phyloP scores from a whole-genome alignment of 2,329 filamentous ascomycete species.

The Botrytis galanthina region DNA sequence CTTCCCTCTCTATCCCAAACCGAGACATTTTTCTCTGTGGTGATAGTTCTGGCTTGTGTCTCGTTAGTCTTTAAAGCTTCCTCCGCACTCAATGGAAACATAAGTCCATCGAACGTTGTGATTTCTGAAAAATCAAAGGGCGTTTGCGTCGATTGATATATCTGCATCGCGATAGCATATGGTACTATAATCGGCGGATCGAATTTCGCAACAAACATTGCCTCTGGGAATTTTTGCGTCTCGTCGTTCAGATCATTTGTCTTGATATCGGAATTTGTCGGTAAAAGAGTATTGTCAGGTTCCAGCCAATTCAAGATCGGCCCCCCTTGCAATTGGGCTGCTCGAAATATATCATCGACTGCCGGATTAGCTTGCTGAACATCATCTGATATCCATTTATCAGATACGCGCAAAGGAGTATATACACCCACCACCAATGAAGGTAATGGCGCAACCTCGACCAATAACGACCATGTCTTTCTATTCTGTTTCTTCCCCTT shows the following conservation, averaged over 20 bases:
- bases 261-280: conserved; percentile 43
- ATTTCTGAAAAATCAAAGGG: conserved; percentile 56
- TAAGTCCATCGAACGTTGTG: conserved; percentile 50
- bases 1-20: conserved; percentile 38
- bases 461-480: conserved; percentile 63
- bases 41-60: conserved; percentile 49
- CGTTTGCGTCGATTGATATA: conserved; percentile 58
- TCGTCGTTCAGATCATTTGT: conserved; percentile 55
- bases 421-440: conserved; percentile 41
- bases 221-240: conserved; percentile 62
- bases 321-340: conserved; percentile 34
- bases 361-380: conserved; percentile 57
- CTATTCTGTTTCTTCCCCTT: conserved; percentile 34
- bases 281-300: conserved; percentile 61
- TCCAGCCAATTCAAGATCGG: conserved; percentile 68
- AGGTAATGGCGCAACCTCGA: conserved; percentile 59
- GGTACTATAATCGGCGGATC: conserved; percentile 73
- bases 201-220: conserved; percentile 72
- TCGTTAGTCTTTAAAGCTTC: conserved; percentile 54
- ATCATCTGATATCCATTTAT: conserved; percentile 68
- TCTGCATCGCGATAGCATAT: conserved; percentile 58
- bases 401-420: conserved; percentile 66
- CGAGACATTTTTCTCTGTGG: conserved; percentile 48
- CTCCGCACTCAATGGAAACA: conserved; percentile 47
- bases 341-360: conserved; percentile 44